Evolutionary conservation across 1,284 basidiomycete genomes (phyloP).

Genomic region (Ustilago trichophora): DNA sequence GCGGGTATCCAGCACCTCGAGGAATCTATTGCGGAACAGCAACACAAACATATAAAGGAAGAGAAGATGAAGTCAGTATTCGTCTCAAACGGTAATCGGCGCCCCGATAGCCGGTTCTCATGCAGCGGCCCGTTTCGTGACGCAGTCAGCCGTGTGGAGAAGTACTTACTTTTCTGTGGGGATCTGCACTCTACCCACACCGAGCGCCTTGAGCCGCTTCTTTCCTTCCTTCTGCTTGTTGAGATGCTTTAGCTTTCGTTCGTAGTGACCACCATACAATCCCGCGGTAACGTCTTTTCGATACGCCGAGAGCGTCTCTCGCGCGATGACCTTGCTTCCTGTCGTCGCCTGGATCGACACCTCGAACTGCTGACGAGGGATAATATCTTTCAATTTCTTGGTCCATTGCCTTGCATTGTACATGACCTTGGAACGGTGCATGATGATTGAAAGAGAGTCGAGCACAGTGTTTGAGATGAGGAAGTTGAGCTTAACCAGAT

Average conservation of each 20-base stretch:
- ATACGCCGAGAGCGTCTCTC: conserved; percentile 73
- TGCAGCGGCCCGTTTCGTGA: too few species aligned
- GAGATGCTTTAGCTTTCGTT: conserved; percentile 60
- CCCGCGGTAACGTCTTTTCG: conserved; percentile 89
- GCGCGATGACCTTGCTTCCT: conserved; percentile 85
- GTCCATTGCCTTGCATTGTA: conserved; percentile 53
- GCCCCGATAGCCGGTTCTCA: too few species aligned
- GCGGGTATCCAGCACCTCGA: conserved; percentile 37
- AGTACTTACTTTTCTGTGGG: conserved; percentile 51
- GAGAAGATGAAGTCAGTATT: neutral
- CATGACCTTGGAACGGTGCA: conserved; percentile 59
- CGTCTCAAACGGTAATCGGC: neutral
- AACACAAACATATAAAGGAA: neutral
- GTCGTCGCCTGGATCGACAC: conserved; percentile 73
- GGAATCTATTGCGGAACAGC: conserved; percentile 20
- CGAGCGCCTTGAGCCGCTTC: conserved; percentile 59
- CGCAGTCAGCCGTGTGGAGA: too few species aligned
- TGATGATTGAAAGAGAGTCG: conserved; percentile 60
- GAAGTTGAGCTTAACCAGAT: conserved; percentile 63
- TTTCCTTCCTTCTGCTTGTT: conserved; percentile 65
- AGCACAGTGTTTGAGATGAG: conserved; percentile 57
- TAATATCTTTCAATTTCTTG: conserved; percentile 58
- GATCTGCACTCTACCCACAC: conserved; percentile 59
- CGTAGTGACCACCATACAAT: conserved; percentile 79
- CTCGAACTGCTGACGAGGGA: conserved; percentile 92